These are phyloP conservation scores for Brasilioporus rufonigricans DNA, from an alignment of 768 basidiomycete genomes.

Conservation along the genomic window DNA sequence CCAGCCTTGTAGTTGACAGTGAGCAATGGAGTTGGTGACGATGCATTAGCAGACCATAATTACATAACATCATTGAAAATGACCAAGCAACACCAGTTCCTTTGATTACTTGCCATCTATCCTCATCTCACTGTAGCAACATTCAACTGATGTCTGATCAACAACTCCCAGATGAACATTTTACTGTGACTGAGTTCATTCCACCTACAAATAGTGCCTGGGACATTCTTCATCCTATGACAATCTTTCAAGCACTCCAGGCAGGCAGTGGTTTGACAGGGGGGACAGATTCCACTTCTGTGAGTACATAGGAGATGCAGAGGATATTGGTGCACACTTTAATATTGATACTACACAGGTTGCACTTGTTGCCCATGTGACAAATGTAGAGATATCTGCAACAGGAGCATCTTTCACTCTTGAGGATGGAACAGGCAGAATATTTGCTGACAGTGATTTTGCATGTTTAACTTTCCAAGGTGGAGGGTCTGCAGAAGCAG, in stretches of 20 bases:
- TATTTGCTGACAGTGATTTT: constrained; percentile 9
- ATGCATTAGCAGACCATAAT: not conserved
- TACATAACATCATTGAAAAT: not conserved
- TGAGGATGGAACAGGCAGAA: constrained; percentile 40
- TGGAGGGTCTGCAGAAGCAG: not conserved
- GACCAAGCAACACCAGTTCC: no score
- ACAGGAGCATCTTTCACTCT: constrained; percentile 18
- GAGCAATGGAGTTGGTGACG: not conserved
- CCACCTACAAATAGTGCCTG: not conserved
- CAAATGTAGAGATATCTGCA: constrained; percentile 15
- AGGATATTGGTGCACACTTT: constrained; percentile 31
- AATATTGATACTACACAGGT: constrained; percentile 30
- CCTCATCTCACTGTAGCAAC: not conserved
- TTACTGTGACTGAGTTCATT: constrained; percentile 1
- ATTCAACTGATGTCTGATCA: constrained; percentile 8
- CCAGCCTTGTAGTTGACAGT: no score
- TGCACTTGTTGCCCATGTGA: constrained; percentile 48
- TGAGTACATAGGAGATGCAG: constrained; percentile 6
- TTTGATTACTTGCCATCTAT: not conserved
- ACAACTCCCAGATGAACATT: constrained; percentile 3
- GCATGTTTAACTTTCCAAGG: not conserved
- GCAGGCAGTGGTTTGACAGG: constrained; percentile 48
- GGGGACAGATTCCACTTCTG: constrained; percentile 32
- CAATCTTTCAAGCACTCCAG: constrained; percentile 50
- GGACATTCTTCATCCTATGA: constrained; percentile 42